Evolutionary conservation across 805 yeast species (phyloP), one percentile per base, ranked within the genome.

Genomic region (Suhomyces sp.): DNA sequence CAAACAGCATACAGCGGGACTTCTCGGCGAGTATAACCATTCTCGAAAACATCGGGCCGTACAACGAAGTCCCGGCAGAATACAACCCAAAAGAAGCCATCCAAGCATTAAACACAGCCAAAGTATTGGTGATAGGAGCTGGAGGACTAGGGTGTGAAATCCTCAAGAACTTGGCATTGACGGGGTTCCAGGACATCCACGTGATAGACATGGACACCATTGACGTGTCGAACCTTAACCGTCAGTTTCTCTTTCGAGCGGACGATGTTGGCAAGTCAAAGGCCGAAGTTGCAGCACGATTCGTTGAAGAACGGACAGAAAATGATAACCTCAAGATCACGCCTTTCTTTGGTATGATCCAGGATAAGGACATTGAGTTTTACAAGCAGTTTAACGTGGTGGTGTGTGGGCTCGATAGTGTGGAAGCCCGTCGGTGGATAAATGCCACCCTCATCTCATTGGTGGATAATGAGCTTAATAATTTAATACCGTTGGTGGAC

Each of bases 401-500:
- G 0, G 71, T 91, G 2, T 86, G 96, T 41, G 98, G 98, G 0
- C 66, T 91, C 31, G 98, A 91, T 56, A 79, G 85, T 33, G 81
- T 93, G 5, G 91, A 82, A 50, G 96, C 98, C 0, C 68, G 98
- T 23, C 63, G 97, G 31, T 90, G 95, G 91, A 83, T 91, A 43
- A 91, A 91, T 58, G 70, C 72, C 5, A 60, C 77, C 10, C 58
- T 91, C 18, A 77, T 85, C 2, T 68, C 77, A 7, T 50, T 90
- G 43, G 88, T 85, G 4, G 79, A 74, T 31, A 63, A 56, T 0
- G 70, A 76, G 2, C 47, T 54, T 19, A 47, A 51, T 28, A 48
- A 51, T 12, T 36, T 68, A 12, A 56, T 68, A 2, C 74, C 74
- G 1, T 39, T 91, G 53, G 78, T 93, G 11, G 98, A 91, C 55